Evolutionary conservation across 805 yeast species (phyloP).

Genomic region (Saturnispora gosingensis): DNA sequence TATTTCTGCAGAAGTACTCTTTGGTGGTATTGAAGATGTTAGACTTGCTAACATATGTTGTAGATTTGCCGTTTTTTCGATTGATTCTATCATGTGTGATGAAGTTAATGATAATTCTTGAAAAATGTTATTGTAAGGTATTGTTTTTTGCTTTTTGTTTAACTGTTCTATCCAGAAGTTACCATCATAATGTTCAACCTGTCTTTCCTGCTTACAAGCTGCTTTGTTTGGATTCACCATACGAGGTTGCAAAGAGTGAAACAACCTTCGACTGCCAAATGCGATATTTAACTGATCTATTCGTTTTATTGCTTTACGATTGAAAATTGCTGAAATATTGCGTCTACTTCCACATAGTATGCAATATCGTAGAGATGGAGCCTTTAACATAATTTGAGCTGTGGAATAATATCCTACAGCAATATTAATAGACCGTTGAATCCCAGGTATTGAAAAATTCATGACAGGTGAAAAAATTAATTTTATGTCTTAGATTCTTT

Average conservation of each 20-base stretch:
- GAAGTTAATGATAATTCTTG: background rate
- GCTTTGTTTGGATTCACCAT: background rate
- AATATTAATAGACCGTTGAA: too few relatives aligned
- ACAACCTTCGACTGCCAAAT: background rate
- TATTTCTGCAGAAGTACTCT: background rate
- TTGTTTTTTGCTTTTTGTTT: constrained; percentile 5
- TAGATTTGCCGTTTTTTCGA: constrained; percentile 9
- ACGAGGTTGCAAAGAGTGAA: background rate
- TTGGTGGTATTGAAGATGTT: background rate
- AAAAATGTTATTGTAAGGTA: constrained; percentile 7
- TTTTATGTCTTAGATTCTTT: background rate
- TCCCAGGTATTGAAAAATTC: background rate
- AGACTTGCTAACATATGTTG: constrained; percentile 9
- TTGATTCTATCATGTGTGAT: background rate
- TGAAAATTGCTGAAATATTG: background rate
- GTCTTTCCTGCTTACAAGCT: background rate
- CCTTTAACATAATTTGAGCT: background rate
- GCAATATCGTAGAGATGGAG: background rate
- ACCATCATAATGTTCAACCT: background rate
- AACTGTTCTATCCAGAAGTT: constrained; percentile 9
- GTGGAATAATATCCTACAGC: background rate
- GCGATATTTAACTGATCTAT: background rate
- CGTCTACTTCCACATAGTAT: background rate
- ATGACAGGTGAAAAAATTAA: background rate
- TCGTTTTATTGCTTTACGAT: background rate